phyloP scores from a whole-genome alignment of 2,329 filamentous ascomycete species.

The Didymella lethalis region DNA sequence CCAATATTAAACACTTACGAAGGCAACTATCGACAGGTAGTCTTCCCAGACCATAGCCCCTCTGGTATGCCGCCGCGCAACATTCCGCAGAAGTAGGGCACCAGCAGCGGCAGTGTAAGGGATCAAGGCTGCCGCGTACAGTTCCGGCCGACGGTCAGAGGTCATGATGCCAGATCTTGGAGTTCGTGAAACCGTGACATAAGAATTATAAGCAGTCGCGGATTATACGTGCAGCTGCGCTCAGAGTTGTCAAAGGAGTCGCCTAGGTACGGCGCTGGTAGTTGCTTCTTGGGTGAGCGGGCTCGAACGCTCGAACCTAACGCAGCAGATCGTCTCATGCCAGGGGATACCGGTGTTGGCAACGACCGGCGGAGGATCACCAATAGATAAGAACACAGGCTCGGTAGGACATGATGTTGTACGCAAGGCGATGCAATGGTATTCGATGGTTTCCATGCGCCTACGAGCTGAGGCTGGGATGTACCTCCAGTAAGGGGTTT shows the following conservation, averaged over 20 bases:
- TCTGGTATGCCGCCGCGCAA: constrained; percentile 26
- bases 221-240: constrained; percentile 18
- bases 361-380: background rate
- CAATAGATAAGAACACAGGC: constrained; percentile 19
- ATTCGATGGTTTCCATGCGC: constrained; percentile 18
- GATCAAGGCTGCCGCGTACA: constrained; percentile 30
- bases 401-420: constrained; percentile 17
- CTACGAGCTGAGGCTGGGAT: constrained; percentile 10
- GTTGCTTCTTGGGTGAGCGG: constrained; percentile 9
- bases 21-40: constrained; percentile 31
- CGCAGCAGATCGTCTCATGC: constrained; percentile 4
- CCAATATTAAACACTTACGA: constrained; percentile 24
- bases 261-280: constrained; percentile 14
- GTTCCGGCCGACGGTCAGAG: constrained; percentile 29
- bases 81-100: constrained; percentile 28
- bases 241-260: constrained; percentile 14
- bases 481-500: constrained; percentile 22
- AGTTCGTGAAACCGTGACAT: constrained; percentile 20
- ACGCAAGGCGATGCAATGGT: constrained; percentile 17
- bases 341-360: constrained; percentile 8
- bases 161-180: constrained; percentile 20
- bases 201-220: constrained; percentile 16
- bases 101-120: constrained; percentile 32
- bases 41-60: constrained; percentile 34
- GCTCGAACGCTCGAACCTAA: constrained; percentile 7